Conservation (phyloP, 2,329 filamentous ascomycete species). For the Fusarium verticillioides region DNA sequence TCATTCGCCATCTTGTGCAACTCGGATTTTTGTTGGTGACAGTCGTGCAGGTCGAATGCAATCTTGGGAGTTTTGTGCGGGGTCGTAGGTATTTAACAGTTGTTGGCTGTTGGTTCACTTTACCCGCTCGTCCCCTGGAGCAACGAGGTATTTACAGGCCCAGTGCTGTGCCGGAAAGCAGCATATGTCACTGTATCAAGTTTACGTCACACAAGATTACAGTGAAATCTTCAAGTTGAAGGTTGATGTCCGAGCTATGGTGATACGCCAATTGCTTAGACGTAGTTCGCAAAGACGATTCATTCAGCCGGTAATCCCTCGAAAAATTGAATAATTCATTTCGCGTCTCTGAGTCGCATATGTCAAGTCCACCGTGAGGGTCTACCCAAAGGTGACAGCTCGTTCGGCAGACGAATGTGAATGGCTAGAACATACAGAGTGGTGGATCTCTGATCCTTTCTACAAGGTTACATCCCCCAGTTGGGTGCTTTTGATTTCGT, state of each 20-base stretch:
- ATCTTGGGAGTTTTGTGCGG: not conserved
- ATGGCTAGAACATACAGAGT: rapidly evolving
- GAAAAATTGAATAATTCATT: not conserved
- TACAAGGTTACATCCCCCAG: not conserved
- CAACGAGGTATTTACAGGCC: not conserved
- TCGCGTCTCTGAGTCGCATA: not conserved
- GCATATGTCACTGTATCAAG: not conserved
- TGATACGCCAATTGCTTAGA: not conserved
- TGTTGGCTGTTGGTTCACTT: not conserved
- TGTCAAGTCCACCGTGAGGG: too few species aligned
- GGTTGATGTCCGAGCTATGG: too few species aligned
- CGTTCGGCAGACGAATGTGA: too few species aligned
- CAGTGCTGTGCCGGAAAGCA: not conserved
- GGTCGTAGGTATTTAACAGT: not conserved
- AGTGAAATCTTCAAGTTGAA: not conserved
- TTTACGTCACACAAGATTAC: not conserved
- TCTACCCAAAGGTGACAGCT: not conserved
- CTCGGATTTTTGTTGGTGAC: too few species aligned
- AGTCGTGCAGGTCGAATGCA: rapidly evolving
- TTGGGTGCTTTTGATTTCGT: too few species aligned
- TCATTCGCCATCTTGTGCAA: not conserved
- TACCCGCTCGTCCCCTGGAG: not conserved
- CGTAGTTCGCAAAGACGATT: not conserved
- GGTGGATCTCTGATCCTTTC: not conserved
- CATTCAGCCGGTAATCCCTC: rapidly evolving